Evolutionary conservation across 106 monocot species (phyloP), one percentile per base, ranked within the genome.

Genomic region (Platanthera zijinensis): DNA sequence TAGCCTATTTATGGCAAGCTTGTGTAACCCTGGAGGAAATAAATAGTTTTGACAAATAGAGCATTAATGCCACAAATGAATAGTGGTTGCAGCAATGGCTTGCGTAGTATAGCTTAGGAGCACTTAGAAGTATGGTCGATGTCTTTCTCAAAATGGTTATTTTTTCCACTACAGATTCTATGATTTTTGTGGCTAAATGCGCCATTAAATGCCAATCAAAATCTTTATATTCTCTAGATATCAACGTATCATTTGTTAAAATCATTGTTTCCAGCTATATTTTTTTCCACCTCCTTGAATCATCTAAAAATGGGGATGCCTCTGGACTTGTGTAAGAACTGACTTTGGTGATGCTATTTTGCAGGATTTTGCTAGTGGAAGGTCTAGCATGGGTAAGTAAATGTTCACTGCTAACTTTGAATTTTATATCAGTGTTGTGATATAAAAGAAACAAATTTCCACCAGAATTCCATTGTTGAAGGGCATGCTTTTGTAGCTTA

Each of bases 351-450:
- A n/a, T 70, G 17, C 48, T 70, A 6, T 32, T 48, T 70, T 48
- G 48, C 70, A 70, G 70, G 70, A 70, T 70, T 47, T 48, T 15
- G 17, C 48, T 10, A 70, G 14, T 70, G 70, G 70, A 48, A 46
- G n/a, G 48, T n/a, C 48, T n/a, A 70, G 70, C 14, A 70, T 48
- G 14, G 48, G 70, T 70, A 17, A 48, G 48, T n/a, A 70, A 70
- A 70, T 70, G 17, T n/a, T 70, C 48, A 70, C n/a, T 12, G 15
- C 5, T 3, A 1, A 39, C 68, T 68, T 14, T 68, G 4, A 11
- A 2, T 68, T 39, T 68, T 62, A 61, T 19, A 5, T 21, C 21
- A 62, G 19, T 62, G 14, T 54, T 62, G 7, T 21, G 5, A 62
- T 3, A 62, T 66, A 66, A 66, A 66, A 62, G 22, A 22, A 62